Evolutionary conservation across 768 basidiomycete genomes (phyloP).

Genomic region (Gloeophyllum trabeum): DNA sequence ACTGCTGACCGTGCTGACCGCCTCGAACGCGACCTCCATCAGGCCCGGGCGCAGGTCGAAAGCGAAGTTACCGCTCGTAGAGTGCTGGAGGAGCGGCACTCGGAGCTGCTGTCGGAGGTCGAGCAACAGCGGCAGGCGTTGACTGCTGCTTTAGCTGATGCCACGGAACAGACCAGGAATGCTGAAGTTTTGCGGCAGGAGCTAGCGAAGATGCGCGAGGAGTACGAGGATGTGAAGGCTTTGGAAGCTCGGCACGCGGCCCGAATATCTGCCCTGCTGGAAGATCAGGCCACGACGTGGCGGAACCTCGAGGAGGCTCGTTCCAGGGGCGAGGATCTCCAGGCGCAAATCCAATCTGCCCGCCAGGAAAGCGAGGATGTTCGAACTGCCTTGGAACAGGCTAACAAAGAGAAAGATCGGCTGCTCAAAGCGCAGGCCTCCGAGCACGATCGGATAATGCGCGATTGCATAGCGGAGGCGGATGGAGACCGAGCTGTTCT

Average conservation of each 20-base stretch:
- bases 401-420: slow-evolving; percentile 69
- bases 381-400: slow-evolving; percentile 53
- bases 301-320: slow-evolving; percentile 69
- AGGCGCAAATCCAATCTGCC: slow-evolving; percentile 61
- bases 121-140: slow-evolving; percentile 44
- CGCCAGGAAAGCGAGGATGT: slow-evolving; percentile 65
- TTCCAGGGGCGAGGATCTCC: slow-evolving; percentile 60
- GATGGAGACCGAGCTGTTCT: slow-evolving; percentile 90
- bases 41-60: slow-evolving; percentile 52
- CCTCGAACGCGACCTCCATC: slow-evolving; percentile 55
- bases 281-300: slow-evolving; percentile 66
- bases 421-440: slow-evolving; percentile 62
- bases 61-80: slow-evolving; percentile 49
- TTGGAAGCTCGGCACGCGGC: slow-evolving; percentile 53
- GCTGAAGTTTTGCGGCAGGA: slow-evolving; percentile 55
- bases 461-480: slow-evolving; percentile 87
- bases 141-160: slow-evolving; percentile 50
- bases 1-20: slow-evolving; percentile 35
- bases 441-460: slow-evolving; percentile 54
- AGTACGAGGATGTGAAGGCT: slow-evolving; percentile 58
- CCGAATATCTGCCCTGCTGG: slow-evolving; percentile 54
- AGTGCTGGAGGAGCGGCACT: slow-evolving; percentile 54
- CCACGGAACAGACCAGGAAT: slow-evolving; percentile 49
- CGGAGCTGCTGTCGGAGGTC: slow-evolving; percentile 41
- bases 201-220: slow-evolving; percentile 43